A percentile compares a stretch with the other conserved stretches of the same genome.
phyloP scores from a whole-genome alignment of 164 flowering plant species.

The Liquidambar formosana region DNA sequence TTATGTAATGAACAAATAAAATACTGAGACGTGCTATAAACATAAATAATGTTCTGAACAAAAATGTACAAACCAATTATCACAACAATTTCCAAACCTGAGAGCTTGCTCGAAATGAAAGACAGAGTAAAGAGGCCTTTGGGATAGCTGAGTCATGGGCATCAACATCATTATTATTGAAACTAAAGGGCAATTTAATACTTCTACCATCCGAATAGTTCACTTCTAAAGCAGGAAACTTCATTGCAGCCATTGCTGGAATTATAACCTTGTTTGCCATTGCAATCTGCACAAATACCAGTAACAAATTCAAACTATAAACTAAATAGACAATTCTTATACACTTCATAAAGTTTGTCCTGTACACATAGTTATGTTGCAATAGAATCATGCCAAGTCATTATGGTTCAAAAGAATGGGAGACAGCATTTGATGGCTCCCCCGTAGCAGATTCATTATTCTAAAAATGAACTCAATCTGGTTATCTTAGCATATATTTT shows the following conservation, averaged over 20 bases:
- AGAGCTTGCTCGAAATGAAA: conserved; percentile 83
- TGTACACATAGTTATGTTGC: no score
- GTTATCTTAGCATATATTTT: neutral
- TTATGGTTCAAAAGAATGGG: no score
- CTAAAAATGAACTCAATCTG: neutral
- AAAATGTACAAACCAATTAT: neutral
- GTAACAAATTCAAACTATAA: conserved; percentile 3
- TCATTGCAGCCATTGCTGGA: conserved; percentile 70
- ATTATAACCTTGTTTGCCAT: conserved; percentile 64
- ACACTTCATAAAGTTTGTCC: no score
- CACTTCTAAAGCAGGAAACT: conserved; percentile 76
- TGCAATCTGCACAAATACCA: conserved; percentile 53
- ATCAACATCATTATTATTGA: conserved; percentile 30
- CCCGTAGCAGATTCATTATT: no score
- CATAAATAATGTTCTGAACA: neutral
- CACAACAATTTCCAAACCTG: conserved; percentile 47
- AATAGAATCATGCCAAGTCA: no score
- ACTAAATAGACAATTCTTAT: neutral
- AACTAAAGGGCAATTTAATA: conserved; percentile 53
- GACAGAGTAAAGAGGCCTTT: conserved; percentile 72
- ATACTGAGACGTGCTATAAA: neutral
- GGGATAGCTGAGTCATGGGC: conserved; percentile 26
- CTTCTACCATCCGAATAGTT: conserved; percentile 58
- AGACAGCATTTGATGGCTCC: no score
- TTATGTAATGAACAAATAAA: neutral